Evolutionary conservation across 2,329 filamentous ascomycete species (phyloP), one percentile per base, ranked within the genome.

Genomic region (Dissoconium aciculare): DNA sequence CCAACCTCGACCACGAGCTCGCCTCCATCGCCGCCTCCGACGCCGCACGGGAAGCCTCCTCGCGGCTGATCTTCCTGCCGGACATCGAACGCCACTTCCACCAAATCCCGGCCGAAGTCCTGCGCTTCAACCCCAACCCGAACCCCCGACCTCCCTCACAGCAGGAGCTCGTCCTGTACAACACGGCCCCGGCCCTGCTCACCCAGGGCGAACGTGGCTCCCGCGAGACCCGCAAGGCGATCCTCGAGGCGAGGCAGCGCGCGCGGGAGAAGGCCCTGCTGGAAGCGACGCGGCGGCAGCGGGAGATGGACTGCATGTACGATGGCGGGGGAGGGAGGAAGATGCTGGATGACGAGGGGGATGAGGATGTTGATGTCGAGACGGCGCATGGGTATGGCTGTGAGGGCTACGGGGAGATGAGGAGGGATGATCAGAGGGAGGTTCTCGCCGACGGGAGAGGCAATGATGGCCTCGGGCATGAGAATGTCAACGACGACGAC

Each of bases 1-100:
- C 85, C 62, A 75, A 91, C 55, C 65, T 98, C 6, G 84, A 92
- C 51, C 78, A 78, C 45, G 87, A 95, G 57, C 69, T 95, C 27
- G 76, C 77, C 10, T 73, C 77, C 41, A 61, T 67, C 15, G 71
- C 78, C 37, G 60, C 64, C 28, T 65, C 73, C 33, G 64, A 67
- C 37, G 63, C 69, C 13, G 67, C 69, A 42, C 67, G 63, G 42
- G 19, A 8, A 8, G 19, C 8, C 19, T 8, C 8, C 8, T 8
- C 8, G n/a, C 19, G 19, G 19, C 67, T 91, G 27, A 66, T 85
- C 49, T 84, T 94, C 60, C 67, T 92, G 1, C 75, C 83, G 0
- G 81, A 91, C 51, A 79, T 95, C 32, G 78, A 87, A 51, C 82
- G 79, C 56, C 78, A 81, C 50, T 66, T 95, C 31, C 67, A 66